Conservation (phyloP, 495 filamentous ascomycete species). For the Hypoxylon lenormandii region DNA sequence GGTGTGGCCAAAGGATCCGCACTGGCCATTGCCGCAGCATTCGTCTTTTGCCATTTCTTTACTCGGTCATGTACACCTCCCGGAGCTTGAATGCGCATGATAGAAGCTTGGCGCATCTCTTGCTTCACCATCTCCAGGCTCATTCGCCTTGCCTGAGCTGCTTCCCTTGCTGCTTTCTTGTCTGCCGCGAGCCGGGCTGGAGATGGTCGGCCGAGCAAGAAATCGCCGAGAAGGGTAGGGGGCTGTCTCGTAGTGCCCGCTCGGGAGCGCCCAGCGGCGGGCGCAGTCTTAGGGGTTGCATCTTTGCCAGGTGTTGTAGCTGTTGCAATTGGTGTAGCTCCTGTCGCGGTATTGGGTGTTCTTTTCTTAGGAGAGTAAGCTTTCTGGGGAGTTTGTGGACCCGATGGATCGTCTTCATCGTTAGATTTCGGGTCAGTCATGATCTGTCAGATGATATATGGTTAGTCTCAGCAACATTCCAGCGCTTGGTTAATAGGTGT, state of each 20-base stretch:
- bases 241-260: conserved; percentile 42
- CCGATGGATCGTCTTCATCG: conserved; percentile 49
- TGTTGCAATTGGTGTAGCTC: conserved; percentile 19
- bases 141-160: conserved; percentile 57
- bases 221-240: conserved; percentile 65
- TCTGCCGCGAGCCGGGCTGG: conserved; percentile 58
- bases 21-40: conserved; percentile 64
- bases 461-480: conserved; percentile 42
- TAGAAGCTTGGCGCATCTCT: conserved; percentile 63
- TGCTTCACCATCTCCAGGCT: conserved; percentile 61
- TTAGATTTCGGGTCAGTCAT: conserved; percentile 49
- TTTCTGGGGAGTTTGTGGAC: conserved; percentile 35
- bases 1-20: conserved; percentile 56
- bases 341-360: conserved; percentile 28
- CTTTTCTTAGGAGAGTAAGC: conserved; percentile 21
- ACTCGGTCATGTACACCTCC: conserved; percentile 73
- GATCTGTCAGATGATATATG: conserved; percentile 36
- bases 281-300: conserved; percentile 58
- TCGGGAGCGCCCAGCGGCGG: conserved; percentile 50
- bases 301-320: conserved; percentile 29
- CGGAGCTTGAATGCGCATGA: conserved; percentile 62
- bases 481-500: conserved; percentile 10
- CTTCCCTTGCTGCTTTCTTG: conserved; percentile 49
- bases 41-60: conserved; percentile 80
- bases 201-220: conserved; percentile 65